Base-by-base conservation (phyloP, 2,329 filamentous ascomycete species). In the Talaromyces sp. region DNA sequence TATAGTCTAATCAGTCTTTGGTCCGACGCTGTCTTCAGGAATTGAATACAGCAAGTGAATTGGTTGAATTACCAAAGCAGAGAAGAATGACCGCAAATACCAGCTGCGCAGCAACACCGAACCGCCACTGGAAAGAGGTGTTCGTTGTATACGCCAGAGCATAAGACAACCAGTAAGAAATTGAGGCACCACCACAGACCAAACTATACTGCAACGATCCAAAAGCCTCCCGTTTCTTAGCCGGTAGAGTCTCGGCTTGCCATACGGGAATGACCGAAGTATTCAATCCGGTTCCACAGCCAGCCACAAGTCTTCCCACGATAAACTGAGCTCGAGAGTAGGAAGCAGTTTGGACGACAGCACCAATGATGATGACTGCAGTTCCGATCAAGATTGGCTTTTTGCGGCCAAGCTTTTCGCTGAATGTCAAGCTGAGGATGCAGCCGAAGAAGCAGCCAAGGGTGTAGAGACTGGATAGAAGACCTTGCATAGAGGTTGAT, bases 241-340 rank as follows among this genome's bases (percentile, higher is more conserved):
- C 50, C 16, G 61, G 64, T 19, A 62, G 24, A 16, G 65, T 66
- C 22, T 68, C 65, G 1, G 66, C 64, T 50, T 66, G 65, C 65
- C 65, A 68, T 8, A 66, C 54, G 0, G 64, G 65, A 11, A 68
- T 62, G 78, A 69, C 73, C 70, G 0, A 78, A 76, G 3, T 76
- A 75, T 71, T 81, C 75, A 47, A 76, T 76, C 69, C 80, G 70
- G 60, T 64, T 37, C 66, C 65, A 62, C 83, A 73, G 7, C 82
- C 83, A 10, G 81, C 82, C n/a, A 85, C 77, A 54, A 82, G 78
- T 22, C 82, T 76, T 19, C 82, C 82, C 13, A 83, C 75, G 47
- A 76, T 75, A 66, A 78, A 69, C 31, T 77, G 75, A 9, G 73
- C 72, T 10, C 72, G 70, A 10, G 68, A 67, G 57, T 69, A 73